These are phyloP conservation scores for Syzygium aromaticum DNA, from an alignment of 345 rosid genomes.

Conservation along the genomic window DNA sequence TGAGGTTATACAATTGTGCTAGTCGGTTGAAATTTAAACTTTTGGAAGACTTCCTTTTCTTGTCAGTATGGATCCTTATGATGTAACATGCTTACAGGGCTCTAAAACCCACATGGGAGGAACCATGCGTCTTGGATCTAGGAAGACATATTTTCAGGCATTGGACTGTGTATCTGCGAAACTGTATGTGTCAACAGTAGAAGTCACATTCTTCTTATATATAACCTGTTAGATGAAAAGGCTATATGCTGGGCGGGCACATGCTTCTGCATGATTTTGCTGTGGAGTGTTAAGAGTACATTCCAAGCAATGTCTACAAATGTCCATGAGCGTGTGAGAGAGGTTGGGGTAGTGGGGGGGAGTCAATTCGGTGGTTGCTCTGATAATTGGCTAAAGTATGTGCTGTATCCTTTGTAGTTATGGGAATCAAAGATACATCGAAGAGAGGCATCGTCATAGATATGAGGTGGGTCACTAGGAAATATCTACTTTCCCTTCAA, in stretches of 20 bases:
- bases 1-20: slow-evolving; percentile 39
- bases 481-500: background rate
- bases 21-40: background rate
- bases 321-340: background rate
- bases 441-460: slow-evolving; percentile 97
- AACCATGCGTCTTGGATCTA: slow-evolving; percentile 93
- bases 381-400: background rate
- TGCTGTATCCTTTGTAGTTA: slow-evolving; percentile 32
- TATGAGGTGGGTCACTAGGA: slow-evolving; percentile 50
- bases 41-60: background rate
- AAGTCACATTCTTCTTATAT: background rate
- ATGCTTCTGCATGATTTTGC: background rate
- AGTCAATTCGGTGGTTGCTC: background rate
- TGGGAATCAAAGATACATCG: slow-evolving; percentile 52
- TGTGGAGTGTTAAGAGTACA: background rate
- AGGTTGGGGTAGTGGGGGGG: background rate
- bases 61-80: background rate
- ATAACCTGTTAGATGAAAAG: background rate
- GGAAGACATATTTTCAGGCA: slow-evolving; percentile 58
- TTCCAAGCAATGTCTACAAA: background rate
- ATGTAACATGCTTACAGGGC: slow-evolving; percentile 37
- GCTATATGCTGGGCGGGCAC: background rate
- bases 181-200: slow-evolving; percentile 40
- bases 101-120: slow-evolving; percentile 96
- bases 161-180: slow-evolving; percentile 68